Conservation (phyloP, 73 alveolate species). For the Paramecium sonneborni region DNA sequence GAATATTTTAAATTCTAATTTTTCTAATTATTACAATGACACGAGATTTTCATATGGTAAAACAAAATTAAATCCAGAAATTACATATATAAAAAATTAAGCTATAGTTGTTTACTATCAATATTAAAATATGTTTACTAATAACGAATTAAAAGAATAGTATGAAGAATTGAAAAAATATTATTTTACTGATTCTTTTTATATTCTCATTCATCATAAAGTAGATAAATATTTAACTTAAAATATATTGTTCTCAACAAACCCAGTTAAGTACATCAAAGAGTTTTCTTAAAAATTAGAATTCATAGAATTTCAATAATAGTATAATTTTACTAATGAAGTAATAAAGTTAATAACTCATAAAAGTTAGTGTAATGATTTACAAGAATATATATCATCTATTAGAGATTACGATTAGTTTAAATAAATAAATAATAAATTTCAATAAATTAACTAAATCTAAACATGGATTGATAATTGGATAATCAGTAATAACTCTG, state of each 20-base stretch:
- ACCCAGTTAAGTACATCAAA: not conserved
- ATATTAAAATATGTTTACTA: not conserved
- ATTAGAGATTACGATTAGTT: not conserved
- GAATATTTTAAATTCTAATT: not conserved
- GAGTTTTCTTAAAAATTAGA: not conserved
- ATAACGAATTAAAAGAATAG: not conserved
- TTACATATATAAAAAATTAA: not conserved
- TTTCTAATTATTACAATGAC: not conserved
- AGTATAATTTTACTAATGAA: not conserved
- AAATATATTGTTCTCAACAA: not conserved
- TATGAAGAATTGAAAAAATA: not conserved
- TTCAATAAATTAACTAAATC: not conserved
- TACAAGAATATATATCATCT: not conserved
- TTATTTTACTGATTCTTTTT: not conserved
- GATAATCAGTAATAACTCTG: not conserved
- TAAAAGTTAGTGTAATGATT: not conserved
- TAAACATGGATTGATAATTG: not conserved
- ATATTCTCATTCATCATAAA: not conserved
- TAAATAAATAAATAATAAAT: not conserved
- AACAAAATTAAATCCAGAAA: constrained; percentile 9
- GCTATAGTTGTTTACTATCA: constrained; percentile 3
- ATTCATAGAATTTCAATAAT: not conserved
- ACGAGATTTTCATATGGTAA: not conserved
- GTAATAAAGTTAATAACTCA: not conserved
- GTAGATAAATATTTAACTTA: not conserved